Evolutionary conservation across 2,329 filamentous ascomycete species (phyloP), one percentile per base, ranked within the genome.

Genomic region (Rutstroemia sp.): DNA sequence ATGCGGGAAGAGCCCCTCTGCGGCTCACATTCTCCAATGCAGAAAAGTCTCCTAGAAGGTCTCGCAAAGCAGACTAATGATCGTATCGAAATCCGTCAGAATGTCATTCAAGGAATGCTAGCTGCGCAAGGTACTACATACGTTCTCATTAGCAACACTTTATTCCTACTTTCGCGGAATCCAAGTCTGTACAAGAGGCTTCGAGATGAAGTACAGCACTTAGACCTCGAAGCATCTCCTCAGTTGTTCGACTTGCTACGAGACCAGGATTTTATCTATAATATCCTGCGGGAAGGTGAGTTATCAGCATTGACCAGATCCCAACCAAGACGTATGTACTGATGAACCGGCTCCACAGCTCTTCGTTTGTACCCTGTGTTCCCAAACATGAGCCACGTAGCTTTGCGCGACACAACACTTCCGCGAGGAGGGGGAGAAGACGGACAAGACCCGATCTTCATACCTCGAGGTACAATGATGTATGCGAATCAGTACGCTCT

Each of bases 361-460:
- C 60, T 65, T 34, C 60, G 62, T 23, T 36, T 64, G 8, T 56
- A 66, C 62, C 58, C 61, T 58, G 17, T 66, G 61, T 21, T 69
- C 65, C 50, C 51, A 17, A 38, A 12, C 10, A 45, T 54, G 25
- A 55, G 49, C 16, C 57, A 59, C 34, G 34, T 53, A 9, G 54
- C 60, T 10, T 38, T 56, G 19, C 47, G 8, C 54, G 30, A 59
- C 23, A 58, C 61, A 5, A 56, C 47, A 1, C 48, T 63, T 17
- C 59, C 57, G 9, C 47, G 39, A 12, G 61, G 59, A 27, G 60
- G 59, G 39, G 59, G 57, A 4, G 17, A 45, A 27, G 58, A 63
- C 48, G 56, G 54, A 9, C 50, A 45, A 5, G 51, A 48, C 19
- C 57, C 59, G 19, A 58, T 60, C 17, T 58, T 57, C 17, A 39